phyloP scores from a whole-genome alignment of 176 grass and related monocot species.

The Lolium multiflorum region DNA sequence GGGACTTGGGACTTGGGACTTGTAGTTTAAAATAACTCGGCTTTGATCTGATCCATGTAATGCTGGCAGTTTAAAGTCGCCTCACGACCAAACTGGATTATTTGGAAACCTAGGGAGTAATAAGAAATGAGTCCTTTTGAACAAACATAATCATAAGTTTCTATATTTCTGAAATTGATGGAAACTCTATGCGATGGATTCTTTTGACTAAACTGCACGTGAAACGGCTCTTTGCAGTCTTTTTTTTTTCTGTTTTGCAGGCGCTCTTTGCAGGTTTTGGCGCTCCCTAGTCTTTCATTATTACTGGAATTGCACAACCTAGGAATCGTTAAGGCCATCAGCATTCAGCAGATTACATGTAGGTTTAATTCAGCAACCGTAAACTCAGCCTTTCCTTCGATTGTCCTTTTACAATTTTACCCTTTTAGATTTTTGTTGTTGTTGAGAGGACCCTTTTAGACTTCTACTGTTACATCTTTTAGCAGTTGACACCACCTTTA shows the following conservation, averaged over 20 bases:
- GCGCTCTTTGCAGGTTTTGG: not conserved
- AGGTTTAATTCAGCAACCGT: not conserved
- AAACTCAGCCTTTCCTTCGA: not conserved
- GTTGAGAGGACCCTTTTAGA: not conserved
- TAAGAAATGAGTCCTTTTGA: not conserved
- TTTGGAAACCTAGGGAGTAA: not conserved
- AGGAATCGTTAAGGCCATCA: not conserved
- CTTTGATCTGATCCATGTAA: not conserved
- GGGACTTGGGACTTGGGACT: not conserved
- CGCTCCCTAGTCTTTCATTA: not conserved
- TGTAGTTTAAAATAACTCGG: not conserved
- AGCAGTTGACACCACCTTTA: too few relatives aligned
- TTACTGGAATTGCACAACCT: not conserved
- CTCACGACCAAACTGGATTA: not conserved
- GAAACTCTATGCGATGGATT: not conserved
- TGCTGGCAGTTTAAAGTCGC: not conserved
- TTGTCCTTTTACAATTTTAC: too few relatives aligned
- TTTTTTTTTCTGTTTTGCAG: too few relatives aligned
- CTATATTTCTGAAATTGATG: conserved; percentile 1
- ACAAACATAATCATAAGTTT: not conserved
- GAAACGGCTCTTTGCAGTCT: not conserved
- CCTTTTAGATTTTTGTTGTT: too few relatives aligned
- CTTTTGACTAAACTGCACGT: not conserved
- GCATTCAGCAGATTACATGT: not conserved
- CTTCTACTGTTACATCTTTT: too few relatives aligned